Percentiles rank a stretch among this genome's conserved stretches.
Evolutionary conservation across 2,329 filamentous ascomycete species (phyloP).

Genomic region (Cucurbitaria berberidis): DNA sequence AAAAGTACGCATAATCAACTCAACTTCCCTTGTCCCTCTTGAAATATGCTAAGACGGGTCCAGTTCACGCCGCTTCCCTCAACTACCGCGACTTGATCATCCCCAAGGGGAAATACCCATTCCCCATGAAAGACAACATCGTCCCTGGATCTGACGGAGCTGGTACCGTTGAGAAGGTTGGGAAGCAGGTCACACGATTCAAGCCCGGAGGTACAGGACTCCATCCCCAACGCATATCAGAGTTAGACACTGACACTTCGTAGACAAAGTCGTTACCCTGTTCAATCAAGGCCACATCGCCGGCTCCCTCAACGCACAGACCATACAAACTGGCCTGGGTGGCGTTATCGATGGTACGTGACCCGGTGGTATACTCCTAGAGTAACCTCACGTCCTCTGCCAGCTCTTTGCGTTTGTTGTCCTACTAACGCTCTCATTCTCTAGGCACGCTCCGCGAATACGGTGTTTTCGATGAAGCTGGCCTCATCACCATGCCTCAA

Average conservation of each 20-base stretch:
- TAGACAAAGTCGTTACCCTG: slow-evolving; percentile 65
- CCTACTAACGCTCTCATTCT: neutral
- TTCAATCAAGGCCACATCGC: slow-evolving; percentile 66
- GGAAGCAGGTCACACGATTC: slow-evolving; percentile 62
- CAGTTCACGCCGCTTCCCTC: slow-evolving; percentile 56
- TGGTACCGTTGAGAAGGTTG: slow-evolving; percentile 60
- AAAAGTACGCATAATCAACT: slow-evolving; percentile 53
- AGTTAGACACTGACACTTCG: slow-evolving; percentile 1
- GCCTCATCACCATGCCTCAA: slow-evolving; percentile 69
- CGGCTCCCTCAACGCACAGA: slow-evolving; percentile 52
- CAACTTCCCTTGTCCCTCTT: neutral
- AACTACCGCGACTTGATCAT: slow-evolving; percentile 60
- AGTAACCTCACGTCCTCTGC: neutral
- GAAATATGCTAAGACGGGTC: slow-evolving; percentile 7
- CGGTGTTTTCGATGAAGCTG: slow-evolving; percentile 69
- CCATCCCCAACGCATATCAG: neutral
- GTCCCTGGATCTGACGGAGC: slow-evolving; percentile 60
- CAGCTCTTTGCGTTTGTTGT: neutral
- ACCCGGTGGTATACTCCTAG: neutral
- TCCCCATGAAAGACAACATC: slow-evolving; percentile 49
- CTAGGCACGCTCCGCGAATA: slow-evolving; percentile 67
- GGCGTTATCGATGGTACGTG: slow-evolving; percentile 64
- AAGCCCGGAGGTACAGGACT: slow-evolving; percentile 53
- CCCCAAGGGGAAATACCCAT: slow-evolving; percentile 55
- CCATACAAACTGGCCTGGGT: slow-evolving; percentile 65